phyloP scores from a whole-genome alignment of 768 basidiomycete species.

The Mycena olivaceomarginata region DNA sequence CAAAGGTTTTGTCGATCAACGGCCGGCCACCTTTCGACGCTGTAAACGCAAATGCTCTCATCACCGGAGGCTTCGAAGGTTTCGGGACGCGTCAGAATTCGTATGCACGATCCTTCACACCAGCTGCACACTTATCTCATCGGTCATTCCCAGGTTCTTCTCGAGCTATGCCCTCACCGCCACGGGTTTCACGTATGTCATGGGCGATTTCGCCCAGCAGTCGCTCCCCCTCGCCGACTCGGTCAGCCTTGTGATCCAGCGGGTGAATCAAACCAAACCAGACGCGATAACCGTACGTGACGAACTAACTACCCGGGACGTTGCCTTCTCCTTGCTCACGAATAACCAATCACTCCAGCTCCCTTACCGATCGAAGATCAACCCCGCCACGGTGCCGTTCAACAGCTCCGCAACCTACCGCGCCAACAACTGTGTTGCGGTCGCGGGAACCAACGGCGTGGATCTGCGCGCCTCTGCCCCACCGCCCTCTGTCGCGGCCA shows the following conservation, averaged over 20 bases:
- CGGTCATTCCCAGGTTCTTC: constrained; percentile 61
- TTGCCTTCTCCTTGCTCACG: background rate
- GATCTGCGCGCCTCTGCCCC: constrained; percentile 56
- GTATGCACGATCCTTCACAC: constrained; percentile 50
- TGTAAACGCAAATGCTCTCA: constrained; percentile 71
- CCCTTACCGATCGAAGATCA: constrained; percentile 75
- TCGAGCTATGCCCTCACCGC: constrained; percentile 62
- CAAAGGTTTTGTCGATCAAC: constrained; percentile 73
- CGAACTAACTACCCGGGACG: background rate
- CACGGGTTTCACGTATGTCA: constrained; percentile 62
- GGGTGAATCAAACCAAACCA: constrained; percentile 58
- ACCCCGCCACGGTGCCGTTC: constrained; percentile 66
- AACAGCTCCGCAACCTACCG: constrained; percentile 69
- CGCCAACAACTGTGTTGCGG: constrained; percentile 72
- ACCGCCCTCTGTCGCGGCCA: constrained; percentile 39
- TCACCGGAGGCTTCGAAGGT: constrained; percentile 72
- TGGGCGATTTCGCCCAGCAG: constrained; percentile 76
- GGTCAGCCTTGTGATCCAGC: constrained; percentile 68
- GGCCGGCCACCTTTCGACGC: constrained; percentile 69
- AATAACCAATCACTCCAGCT: constrained; percentile 55
- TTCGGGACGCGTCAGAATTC: constrained; percentile 70
- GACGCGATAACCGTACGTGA: constrained; percentile 67
- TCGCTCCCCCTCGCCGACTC: constrained; percentile 70
- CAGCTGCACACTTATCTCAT: background rate
- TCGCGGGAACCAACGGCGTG: constrained; percentile 67